Percentiles rank a stretch among this genome's conserved stretches.
Evolutionary conservation across 257 asterid species (phyloP).

Genomic region (Solanum appendiculatum): DNA sequence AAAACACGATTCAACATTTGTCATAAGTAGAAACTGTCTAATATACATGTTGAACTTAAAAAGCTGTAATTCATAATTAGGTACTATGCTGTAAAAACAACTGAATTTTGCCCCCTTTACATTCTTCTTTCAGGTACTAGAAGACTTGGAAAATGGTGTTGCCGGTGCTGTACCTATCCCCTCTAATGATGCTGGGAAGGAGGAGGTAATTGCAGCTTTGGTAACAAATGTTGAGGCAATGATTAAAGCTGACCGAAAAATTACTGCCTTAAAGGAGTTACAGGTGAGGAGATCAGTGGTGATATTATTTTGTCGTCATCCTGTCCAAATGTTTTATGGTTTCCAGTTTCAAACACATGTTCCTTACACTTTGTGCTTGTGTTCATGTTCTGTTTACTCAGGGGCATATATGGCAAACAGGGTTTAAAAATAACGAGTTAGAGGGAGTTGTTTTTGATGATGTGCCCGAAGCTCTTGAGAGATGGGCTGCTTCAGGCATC

Average conservation of each 20-base stretch:
- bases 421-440: slow-evolving; percentile 52
- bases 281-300: slow-evolving; percentile 38
- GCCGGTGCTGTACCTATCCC: slow-evolving; percentile 76
- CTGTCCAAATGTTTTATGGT: neutral
- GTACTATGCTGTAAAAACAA: neutral
- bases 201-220: slow-evolving; percentile 66
- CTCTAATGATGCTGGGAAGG: slow-evolving; percentile 47
- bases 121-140: slow-evolving; percentile 41
- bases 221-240: slow-evolving; percentile 78
- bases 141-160: slow-evolving; percentile 64
- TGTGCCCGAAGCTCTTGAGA: slow-evolving; percentile 78
- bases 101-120: neutral
- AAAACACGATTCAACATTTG: neutral
- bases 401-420: slow-evolving; percentile 85
- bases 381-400: slow-evolving; percentile 7
- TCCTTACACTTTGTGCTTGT: neutral
- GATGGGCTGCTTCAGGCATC: slow-evolving; percentile 63
- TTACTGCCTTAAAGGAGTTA: slow-evolving; percentile 81
- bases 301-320: neutral
- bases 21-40: neutral
- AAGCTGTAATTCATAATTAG: neutral
- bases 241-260: slow-evolving; percentile 92
- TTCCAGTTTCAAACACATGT: neutral
- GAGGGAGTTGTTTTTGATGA: slow-evolving; percentile 60
- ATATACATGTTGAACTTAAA: neutral